Evolutionary conservation across 23 red algal species (phyloP), one percentile per base, ranked within the genome.

Genomic region (Gracilaria vermiculophylla): DNA sequence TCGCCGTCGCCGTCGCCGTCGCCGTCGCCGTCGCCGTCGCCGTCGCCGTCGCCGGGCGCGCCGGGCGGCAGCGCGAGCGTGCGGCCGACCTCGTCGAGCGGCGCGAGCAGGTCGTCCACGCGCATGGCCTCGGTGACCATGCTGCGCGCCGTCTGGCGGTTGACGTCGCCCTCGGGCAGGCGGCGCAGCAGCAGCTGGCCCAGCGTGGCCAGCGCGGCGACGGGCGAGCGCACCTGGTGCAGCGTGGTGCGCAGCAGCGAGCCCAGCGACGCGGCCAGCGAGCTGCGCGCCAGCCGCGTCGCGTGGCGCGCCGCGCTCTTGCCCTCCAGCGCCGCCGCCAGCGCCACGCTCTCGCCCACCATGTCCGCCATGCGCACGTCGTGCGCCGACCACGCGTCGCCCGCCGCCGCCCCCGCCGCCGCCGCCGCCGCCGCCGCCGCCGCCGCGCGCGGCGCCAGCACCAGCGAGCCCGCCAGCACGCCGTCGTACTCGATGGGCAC

Each of bases 161-260:
- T 93, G 72, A 49, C 45, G 48, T 97, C 95, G 29, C 80, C 84
- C 13, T 52, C 55, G n/a, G 95, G 95, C 17, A 97, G 84, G 12
- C 85, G 76, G 8, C 74, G 90, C 28, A 93, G 13, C 29, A 97
- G 42, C 21, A 90, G 31, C 2, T 88, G 86, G 33, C 85, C 95
- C 24, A 97, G 93, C 21, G 89, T 93, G 55, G 72, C 60, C 41
- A 97, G 43, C 21, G 95, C 83, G 20, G 65, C 64, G 12, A 97
- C 24, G 33, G 95, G 95, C 7, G 80, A 92, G 14, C 87, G 69
- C 16, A 76, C 84, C 76, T 97, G 95, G 53, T 97, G 95, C 2
- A 97, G 76, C 33, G 89, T 90, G 34, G 69, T 89, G 20, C 85
- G 34, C 28, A 97, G 80, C 25, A 93, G 51, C 17, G 77, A 58